These are phyloP conservation scores for Pontederia crassipes DNA, from an alignment of 176 grass and related monocot genomes.

Conservation along the genomic window DNA sequence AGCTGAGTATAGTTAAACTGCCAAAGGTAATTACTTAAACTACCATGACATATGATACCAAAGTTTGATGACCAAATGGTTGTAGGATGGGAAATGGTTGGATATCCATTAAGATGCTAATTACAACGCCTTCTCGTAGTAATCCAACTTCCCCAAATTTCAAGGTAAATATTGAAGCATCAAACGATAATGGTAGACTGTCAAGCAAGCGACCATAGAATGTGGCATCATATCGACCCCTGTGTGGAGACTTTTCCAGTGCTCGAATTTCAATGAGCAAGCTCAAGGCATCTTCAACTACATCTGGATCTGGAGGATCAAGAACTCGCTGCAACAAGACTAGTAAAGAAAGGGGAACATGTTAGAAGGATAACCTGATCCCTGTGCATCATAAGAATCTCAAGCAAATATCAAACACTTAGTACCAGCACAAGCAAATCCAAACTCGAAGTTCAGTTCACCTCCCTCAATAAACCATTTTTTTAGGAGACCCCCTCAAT, in stretches of 20 bases:
- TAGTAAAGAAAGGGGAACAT: conserved; percentile 23
- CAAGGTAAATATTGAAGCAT: conserved; percentile 59
- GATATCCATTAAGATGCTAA: conserved; percentile 74
- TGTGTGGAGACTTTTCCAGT: conserved; percentile 38
- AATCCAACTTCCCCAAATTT: conserved; percentile 66
- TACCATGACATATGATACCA: conserved; percentile 39
- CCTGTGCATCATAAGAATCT: no score
- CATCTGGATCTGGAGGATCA: conserved; percentile 44
- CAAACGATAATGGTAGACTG: conserved; percentile 73
- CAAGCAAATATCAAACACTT: no score
- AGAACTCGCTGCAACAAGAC: conserved; percentile 65
- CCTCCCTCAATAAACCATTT: no score
- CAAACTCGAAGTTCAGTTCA: background rate
- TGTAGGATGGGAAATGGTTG: conserved; percentile 72
- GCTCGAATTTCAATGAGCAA: conserved; percentile 61
- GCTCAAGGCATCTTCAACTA: conserved; percentile 53
- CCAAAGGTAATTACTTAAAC: conserved; percentile 2
- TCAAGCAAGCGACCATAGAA: conserved; percentile 81
- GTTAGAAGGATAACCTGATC: background rate
- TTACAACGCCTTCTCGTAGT: conserved; percentile 62
- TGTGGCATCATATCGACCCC: conserved; percentile 57
- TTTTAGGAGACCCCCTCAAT: no score
- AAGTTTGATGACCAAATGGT: conserved; percentile 67
- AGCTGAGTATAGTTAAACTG: conserved; percentile 17
- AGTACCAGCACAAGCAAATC: background rate